Base-by-base conservation (phyloP, 805 yeast genomes). In the Sugiyamaella qingdaonensis region DNA sequence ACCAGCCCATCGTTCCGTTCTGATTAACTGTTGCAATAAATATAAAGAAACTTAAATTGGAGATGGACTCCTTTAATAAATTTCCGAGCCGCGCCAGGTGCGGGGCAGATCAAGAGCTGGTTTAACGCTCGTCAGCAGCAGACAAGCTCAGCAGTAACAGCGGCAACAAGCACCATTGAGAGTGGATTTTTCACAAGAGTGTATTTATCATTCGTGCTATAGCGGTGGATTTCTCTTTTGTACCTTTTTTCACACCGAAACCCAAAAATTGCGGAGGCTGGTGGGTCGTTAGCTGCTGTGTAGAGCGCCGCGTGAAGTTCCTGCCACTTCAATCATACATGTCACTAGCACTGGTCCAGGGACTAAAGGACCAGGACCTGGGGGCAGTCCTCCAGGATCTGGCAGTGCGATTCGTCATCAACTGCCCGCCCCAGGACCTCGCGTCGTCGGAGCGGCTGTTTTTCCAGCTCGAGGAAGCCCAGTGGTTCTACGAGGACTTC, bases 391-490 rank as follows among this genome's bases (percentile, higher is more conserved):
- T 69, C 24, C 61, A 61, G 46, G 99, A 94, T 66, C 74, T 94
- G 34, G 76, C 89, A 14, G 98, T 88, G 48, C 76, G 99, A 57
- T 94, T 94, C 65, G 84, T 95, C 47, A 80, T 91, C 54, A 94
- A 94, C 73, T 87, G 91, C 49, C 98, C 99, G 9, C 80, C 82
- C 3, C 97, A 92, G 64, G 99, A 94, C 68, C 72, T 92, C 49
- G 81, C 94, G 33, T 79, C 91, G 13, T 78, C 84, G 29, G 92
- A 74, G 65, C 77, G 99, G 64, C 86, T 91, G 24, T 80, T 90
- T 64, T 94, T 94, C 72, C 96, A 91, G 67, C 84, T 94, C 41
- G 99, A 94, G 73, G 98, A 94, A 69, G 99, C 99, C 1, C 97
- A 90, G 61, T 94, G 99, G 99, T 94, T 87, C 66, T 94, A 91